phyloP scores from a whole-genome alignment of 495 filamentous ascomycete species.

The Aspergillus panamensis region DNA sequence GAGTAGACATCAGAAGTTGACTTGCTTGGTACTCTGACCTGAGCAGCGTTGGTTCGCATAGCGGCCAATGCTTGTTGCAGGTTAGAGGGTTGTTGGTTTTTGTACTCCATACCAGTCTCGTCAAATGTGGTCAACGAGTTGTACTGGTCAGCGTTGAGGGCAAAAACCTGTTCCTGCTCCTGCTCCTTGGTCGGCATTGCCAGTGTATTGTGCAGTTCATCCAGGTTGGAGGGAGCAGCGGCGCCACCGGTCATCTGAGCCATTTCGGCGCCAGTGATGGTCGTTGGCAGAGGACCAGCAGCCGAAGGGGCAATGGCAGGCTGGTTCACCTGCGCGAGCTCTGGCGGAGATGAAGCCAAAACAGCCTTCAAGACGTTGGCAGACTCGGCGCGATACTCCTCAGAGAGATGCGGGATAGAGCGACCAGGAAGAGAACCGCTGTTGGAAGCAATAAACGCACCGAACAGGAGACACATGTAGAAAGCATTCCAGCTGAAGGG shows the following conservation, averaged over 20 bases:
- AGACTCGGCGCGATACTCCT: conserved; percentile 89
- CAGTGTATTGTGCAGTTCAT: conserved; percentile 69
- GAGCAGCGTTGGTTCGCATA: conserved; percentile 66
- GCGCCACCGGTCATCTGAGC: conserved; percentile 49
- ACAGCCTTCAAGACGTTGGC: conserved; percentile 86
- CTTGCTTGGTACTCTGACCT: conserved; percentile 28
- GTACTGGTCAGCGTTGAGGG: conserved; percentile 82
- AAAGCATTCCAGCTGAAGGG: conserved; percentile 58
- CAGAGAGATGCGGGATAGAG: conserved; percentile 77
- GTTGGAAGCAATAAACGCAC: conserved; percentile 94
- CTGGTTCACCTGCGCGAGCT: conserved; percentile 32
- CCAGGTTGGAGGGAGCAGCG: conserved; percentile 62
- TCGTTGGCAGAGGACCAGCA: conserved; percentile 42
- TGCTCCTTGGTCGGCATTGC: conserved; percentile 78
- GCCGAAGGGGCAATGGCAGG: conserved; percentile 44
- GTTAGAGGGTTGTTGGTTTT: conserved; percentile 51
- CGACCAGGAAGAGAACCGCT: conserved; percentile 54
- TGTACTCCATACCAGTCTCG: conserved; percentile 39
- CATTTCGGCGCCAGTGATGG: conserved; percentile 44
- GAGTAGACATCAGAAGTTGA: conserved; percentile 74
- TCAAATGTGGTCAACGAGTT: conserved; percentile 70
- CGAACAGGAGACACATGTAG: conserved; percentile 86
- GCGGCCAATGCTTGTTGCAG: conserved; percentile 79
- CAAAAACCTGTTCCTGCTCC: conserved; percentile 84
- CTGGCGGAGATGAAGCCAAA: conserved; percentile 59